A percentile compares a stretch with the other conserved stretches of the same genome.
Evolutionary conservation across 116 monocot genomes (phyloP).

Genomic region (Zostera marina): DNA sequence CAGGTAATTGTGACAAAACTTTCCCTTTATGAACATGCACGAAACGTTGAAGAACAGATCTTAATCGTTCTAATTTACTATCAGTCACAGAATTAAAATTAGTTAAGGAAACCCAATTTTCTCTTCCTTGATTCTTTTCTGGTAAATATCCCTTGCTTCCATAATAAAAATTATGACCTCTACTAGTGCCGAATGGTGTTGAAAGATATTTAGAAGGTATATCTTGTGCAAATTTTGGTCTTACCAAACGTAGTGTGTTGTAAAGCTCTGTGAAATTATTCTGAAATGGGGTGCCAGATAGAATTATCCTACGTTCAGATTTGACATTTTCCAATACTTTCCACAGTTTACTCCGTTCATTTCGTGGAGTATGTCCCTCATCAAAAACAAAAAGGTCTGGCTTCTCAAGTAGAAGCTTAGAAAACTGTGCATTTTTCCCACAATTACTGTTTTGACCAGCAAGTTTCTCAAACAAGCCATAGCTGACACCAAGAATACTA

Average conservation of each 20-base stretch:
- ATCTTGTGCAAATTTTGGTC: slow-evolving; percentile 40
- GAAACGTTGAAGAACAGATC: slow-evolving; percentile 33
- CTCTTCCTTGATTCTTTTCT: slow-evolving; percentile 24
- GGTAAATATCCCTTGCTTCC: slow-evolving; percentile 1
- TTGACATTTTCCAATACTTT: slow-evolving; percentile 32
- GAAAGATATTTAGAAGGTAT: slow-evolving; percentile 18
- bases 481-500: slow-evolving; percentile 48
- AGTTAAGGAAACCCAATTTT: slow-evolving; percentile 23
- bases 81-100: slow-evolving; percentile 13
- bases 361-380: slow-evolving; percentile 79
- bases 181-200: neutral
- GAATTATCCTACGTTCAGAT: slow-evolving; percentile 40
- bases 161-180: neutral
- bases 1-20: slow-evolving; percentile 40
- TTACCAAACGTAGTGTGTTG: slow-evolving; percentile 48
- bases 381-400: slow-evolving; percentile 61
- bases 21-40: slow-evolving; percentile 66
- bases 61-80: slow-evolving; percentile 24
- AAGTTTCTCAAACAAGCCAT: slow-evolving; percentile 35
- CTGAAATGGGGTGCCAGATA: slow-evolving; percentile 89
- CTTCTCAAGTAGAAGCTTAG: slow-evolving; percentile 34
- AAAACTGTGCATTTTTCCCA: slow-evolving; percentile 3
- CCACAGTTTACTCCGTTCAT: slow-evolving; percentile 41
- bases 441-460: slow-evolving; percentile 8
- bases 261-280: slow-evolving; percentile 73